These are phyloP conservation scores for Phaeosphaeriaceae sp. DNA, from an alignment of 2,329 filamentous ascomycete species.

Conservation along the genomic window DNA sequence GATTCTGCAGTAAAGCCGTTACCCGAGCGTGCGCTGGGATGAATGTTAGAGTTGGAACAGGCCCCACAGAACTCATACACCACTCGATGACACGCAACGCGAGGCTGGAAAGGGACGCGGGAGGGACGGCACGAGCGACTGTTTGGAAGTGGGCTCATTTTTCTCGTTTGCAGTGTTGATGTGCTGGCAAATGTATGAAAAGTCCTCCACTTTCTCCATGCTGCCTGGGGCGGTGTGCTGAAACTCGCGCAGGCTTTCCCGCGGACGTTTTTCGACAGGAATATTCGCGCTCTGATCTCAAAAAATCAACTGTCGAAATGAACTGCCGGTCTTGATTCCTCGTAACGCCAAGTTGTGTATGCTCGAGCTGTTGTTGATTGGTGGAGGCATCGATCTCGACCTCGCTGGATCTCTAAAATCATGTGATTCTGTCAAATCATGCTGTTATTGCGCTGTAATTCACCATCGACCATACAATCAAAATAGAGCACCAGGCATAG, in stretches of 20 bases:
- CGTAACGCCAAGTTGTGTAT: neutral
- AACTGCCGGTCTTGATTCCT: slow-evolving; percentile 9
- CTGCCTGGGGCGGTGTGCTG: slow-evolving; percentile 64
- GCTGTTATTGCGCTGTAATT: neutral
- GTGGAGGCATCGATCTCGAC: slow-evolving; percentile 12
- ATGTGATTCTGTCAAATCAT: neutral
- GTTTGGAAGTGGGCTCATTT: slow-evolving; percentile 21
- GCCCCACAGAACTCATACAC: slow-evolving; percentile 40
- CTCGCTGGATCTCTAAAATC: neutral
- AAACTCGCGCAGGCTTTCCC: slow-evolving; percentile 64
- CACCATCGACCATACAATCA: neutral
- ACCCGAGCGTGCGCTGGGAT: slow-evolving; percentile 12
- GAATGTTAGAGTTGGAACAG: slow-evolving; percentile 28
- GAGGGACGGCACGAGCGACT: slow-evolving; percentile 32
- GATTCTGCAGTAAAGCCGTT: slow-evolving; percentile 25
- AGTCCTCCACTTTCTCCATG: slow-evolving; percentile 12
- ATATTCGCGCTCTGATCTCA: slow-evolving; percentile 9
- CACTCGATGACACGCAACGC: slow-evolving; percentile 35
- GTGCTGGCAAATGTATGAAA: slow-evolving; percentile 4
- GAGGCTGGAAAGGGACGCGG: slow-evolving; percentile 19
- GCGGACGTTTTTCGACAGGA: slow-evolving; percentile 5
- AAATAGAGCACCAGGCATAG: neutral
- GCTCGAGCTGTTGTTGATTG: slow-evolving; percentile 11
- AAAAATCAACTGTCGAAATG: slow-evolving; percentile 6
- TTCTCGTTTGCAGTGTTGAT: slow-evolving; percentile 2